A percentile compares a stretch with the other conserved stretches of the same genome.
phyloP scores from a whole-genome alignment of 768 basidiomycete genomes.

The Mycena metata region DNA sequence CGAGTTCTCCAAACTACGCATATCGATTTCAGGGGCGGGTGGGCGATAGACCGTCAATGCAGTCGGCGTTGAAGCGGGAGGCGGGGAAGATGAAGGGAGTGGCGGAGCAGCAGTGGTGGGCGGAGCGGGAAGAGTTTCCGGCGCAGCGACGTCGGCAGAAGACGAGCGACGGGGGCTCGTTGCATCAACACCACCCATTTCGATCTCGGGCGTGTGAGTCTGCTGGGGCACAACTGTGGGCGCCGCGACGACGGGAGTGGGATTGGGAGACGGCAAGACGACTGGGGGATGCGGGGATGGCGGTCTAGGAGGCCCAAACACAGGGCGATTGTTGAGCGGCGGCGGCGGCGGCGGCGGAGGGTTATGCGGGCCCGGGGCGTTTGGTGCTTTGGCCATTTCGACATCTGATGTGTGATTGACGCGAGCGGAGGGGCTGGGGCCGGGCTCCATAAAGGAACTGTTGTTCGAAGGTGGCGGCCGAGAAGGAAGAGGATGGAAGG shows the following conservation, averaged over 20 bases:
- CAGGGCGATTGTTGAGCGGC: slow-evolving; percentile 3
- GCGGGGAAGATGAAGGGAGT: background rate
- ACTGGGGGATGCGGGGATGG: slow-evolving; percentile 1
- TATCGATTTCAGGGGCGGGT: slow-evolving; percentile 23
- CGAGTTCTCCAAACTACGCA: slow-evolving; percentile 29
- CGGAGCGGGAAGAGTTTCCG: background rate
- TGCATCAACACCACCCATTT: slow-evolving; percentile 24
- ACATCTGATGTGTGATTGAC: slow-evolving; percentile 14
- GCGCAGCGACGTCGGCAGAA: background rate
- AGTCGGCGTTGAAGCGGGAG: slow-evolving; percentile 8
- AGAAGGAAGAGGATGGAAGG: background rate
- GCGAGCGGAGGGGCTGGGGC: background rate
- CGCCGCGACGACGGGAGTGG: background rate
- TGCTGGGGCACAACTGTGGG: background rate
- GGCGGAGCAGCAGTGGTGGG: background rate
- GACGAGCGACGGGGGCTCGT: slow-evolving; percentile 6
- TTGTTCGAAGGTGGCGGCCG: background rate
- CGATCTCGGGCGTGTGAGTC: slow-evolving; percentile 15
- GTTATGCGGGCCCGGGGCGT: background rate
- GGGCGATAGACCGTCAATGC: slow-evolving; percentile 1
- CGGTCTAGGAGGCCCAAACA: background rate
- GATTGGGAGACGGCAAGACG: background rate
- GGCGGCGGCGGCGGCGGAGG: slow-evolving; percentile 17
- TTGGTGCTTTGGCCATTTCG: slow-evolving; percentile 20
- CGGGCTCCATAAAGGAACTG: background rate